phyloP scores from a whole-genome alignment of 768 basidiomycete species.

The Rhizopogon roseolus region DNA sequence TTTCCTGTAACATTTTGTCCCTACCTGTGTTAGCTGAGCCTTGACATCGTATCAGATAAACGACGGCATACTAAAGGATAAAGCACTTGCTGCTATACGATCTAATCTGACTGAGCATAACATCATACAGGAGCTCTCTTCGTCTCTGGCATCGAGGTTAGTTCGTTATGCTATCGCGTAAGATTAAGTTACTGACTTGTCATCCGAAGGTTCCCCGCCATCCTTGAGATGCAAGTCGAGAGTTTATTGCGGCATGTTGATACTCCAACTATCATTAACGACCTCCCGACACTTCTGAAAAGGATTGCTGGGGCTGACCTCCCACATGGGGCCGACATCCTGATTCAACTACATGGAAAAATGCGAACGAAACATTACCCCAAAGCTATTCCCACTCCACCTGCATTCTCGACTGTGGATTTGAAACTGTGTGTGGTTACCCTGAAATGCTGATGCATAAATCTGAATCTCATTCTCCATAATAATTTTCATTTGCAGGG shows the following conservation, averaged over 20 bases:
- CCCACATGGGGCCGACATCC: constrained; percentile 9
- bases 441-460: too few relatives aligned
- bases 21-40: background rate
- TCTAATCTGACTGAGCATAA: constrained; percentile 14
- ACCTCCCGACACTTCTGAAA: constrained; percentile 2
- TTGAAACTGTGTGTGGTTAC: background rate
- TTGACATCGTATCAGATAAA: constrained; percentile 10
- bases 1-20: background rate
- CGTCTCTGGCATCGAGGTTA: constrained; percentile 20
- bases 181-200: background rate
- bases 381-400: too few relatives aligned
- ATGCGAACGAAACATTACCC: constrained; percentile 6
- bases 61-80: constrained; percentile 8
- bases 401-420: background rate
- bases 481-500: too few relatives aligned
- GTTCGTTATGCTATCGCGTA: background rate
- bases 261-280: background rate
- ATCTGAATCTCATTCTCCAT: background rate
- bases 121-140: constrained; percentile 21
- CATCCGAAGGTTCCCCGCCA: background rate
- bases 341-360: constrained; percentile 1
- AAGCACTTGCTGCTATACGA: constrained; percentile 16
- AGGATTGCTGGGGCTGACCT: constrained; percentile 3
- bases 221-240: constrained; percentile 7
- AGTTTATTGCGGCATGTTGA: constrained; percentile 4